Base-by-base conservation (phyloP, 1,284 basidiomycete genomes). In the Trichosporon sp. region DNA sequence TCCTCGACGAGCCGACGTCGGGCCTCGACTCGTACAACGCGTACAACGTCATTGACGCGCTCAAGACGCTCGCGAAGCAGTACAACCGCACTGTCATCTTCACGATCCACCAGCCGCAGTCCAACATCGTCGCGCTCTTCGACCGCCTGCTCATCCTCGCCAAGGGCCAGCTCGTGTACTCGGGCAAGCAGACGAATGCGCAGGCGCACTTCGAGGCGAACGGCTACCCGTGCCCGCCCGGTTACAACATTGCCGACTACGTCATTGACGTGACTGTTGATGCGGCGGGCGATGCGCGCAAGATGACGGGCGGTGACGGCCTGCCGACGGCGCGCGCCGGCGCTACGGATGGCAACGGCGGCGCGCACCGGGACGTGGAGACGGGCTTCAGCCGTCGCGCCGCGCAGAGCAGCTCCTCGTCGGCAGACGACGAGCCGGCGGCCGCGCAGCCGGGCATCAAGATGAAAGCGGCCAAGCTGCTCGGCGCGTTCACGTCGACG, bases 51-150 rank as follows among this genome's bases (percentile, higher is more conserved):
- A 87, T 99, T 38, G 93, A 96, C 65, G 90, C 90, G 31, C 86
- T 99, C 35, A 91, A 91, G 1, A 90, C 91, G 6, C 87, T 98
- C 9, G 93, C 95, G 0, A 86, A 89, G 58, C 88, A 91, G 75
- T 98, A 94, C 84, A 93, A 95, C 75, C 89, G 95, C n/a, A 72
- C 71, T 1, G 92, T 98, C 66, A 86, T 98, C 72, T 97, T 98
- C 84, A 98, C 96, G 0, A 98, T 99, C 71, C 96, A 99, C 79
- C 96, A 98, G 81, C 96, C 96, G n/a, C 90, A 95, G 68, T 94
- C 92, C 80, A 98, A 98, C 83, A 98, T 99, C 73, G 95, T 98
- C 11, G 89, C 93, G 0, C 85, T 99, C 15, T 98, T 99, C 76
- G 96, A 99, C 79, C 91, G 95, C 74, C 86, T 98, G 32, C 82